Conservation (phyloP, 176 grass and related monocot genomes). For the Cenchrus purpureus region DNA sequence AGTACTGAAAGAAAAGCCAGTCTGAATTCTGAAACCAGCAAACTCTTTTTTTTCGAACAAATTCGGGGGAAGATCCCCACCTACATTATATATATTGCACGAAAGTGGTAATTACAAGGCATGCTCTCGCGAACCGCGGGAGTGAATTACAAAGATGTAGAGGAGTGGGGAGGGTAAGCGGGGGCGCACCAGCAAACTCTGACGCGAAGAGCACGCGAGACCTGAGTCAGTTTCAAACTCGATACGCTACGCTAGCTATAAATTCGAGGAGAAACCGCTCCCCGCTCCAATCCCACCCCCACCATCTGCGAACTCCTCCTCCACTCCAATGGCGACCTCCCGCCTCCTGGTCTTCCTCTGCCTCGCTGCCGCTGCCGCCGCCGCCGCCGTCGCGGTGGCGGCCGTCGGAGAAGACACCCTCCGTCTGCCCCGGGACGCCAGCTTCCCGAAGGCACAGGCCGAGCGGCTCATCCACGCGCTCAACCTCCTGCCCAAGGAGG, state of each 20-base stretch:
- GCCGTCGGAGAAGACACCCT: slow-evolving; percentile 4
- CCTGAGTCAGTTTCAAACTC: slow-evolving; percentile 11
- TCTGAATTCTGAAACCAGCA: background rate
- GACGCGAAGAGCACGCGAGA: background rate
- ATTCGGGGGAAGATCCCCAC: too few relatives aligned
- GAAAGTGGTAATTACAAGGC: too few relatives aligned
- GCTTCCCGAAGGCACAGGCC: slow-evolving; percentile 61
- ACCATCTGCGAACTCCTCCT: background rate
- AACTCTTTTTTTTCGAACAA: background rate
- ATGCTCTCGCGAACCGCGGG: too few relatives aligned
- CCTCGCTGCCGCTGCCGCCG: background rate
- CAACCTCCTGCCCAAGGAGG: slow-evolving; percentile 75
- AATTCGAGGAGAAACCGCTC: slow-evolving; percentile 37
- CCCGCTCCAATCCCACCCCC: background rate
- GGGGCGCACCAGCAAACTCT: background rate
- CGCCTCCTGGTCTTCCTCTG: slow-evolving; percentile 28
- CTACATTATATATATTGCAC: too few relatives aligned
- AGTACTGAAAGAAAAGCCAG: background rate
- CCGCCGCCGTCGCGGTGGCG: background rate
- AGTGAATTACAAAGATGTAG: too few relatives aligned
- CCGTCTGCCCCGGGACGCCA: slow-evolving; percentile 47
- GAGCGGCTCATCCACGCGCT: slow-evolving; percentile 79
- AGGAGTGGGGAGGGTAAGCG: too few relatives aligned
- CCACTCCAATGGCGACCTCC: slow-evolving; percentile 4
- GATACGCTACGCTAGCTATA: slow-evolving; percentile 24